A percentile compares a stretch with the other conserved stretches of the same genome.
These are phyloP conservation scores for Trypanosoma avium DNA, from an alignment of 208 protist species.

Conservation along the genomic window DNA sequence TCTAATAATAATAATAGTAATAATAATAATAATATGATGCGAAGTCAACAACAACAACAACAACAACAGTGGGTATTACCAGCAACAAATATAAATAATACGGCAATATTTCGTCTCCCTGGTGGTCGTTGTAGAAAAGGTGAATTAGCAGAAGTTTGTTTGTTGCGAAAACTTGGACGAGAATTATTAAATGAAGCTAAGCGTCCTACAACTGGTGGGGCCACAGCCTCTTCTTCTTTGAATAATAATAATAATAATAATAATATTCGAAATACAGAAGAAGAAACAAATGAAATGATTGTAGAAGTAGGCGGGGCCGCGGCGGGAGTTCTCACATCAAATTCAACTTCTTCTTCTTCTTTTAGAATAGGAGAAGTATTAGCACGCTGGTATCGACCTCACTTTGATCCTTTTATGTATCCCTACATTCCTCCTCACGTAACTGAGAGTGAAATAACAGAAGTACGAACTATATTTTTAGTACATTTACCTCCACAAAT, in stretches of 20 bases:
- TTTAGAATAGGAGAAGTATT: constrained; percentile 82
- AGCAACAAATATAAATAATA: constrained; percentile 35
- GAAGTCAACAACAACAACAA: too few relatives aligned
- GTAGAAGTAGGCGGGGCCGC: constrained; percentile 38
- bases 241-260: too few relatives aligned
- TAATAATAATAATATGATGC: too few relatives aligned
- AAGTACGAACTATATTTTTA: constrained; percentile 84
- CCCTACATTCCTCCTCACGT: constrained; percentile 92
- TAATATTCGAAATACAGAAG: too few relatives aligned
- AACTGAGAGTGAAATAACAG: constrained; percentile 68
- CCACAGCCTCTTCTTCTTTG: too few relatives aligned
- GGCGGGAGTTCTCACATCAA: constrained; percentile 2
- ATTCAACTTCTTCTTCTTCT: constrained; percentile 31
- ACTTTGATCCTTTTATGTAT: constrained; percentile 90
- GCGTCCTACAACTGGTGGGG: background rate
- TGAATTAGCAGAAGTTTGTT: constrained; percentile 65
- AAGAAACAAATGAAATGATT: constrained; percentile 42
- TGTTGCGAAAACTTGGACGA: constrained; percentile 75
- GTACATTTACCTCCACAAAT: constrained; percentile 72
- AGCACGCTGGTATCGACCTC: constrained; percentile 77
- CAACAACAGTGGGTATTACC: constrained; percentile 24
- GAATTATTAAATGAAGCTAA: constrained; percentile 73
- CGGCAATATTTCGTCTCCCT: constrained; percentile 63
- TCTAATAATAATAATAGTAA: too few relatives aligned
- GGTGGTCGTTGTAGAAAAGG: constrained; percentile 74